phyloP scores from a whole-genome alignment of 352 stramenopile species.

The Pythium aristosporum region DNA sequence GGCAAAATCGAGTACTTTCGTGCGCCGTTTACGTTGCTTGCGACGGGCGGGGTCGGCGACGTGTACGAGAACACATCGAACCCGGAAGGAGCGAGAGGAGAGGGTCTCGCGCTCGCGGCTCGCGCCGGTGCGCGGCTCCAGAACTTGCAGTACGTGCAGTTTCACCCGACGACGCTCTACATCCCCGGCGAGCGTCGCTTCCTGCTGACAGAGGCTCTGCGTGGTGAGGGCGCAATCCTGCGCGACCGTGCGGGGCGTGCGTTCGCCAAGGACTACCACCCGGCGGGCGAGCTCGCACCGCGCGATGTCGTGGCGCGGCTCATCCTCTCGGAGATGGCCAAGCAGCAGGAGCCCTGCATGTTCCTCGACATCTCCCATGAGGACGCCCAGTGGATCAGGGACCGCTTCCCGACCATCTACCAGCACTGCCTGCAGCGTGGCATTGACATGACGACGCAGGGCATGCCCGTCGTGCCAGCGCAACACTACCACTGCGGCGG shows the following conservation, averaged over 20 bases:
- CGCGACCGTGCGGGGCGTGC: slow-evolving; percentile 67
- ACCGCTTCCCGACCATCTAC: slow-evolving; percentile 88
- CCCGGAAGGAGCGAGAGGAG: slow-evolving; percentile 72
- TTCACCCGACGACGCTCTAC: slow-evolving; percentile 95
- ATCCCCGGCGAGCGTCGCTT: slow-evolving; percentile 90
- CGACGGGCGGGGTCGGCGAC: slow-evolving; percentile 90
- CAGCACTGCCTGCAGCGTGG: slow-evolving; percentile 71
- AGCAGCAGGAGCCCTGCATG: slow-evolving; percentile 80
- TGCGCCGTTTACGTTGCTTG: slow-evolving; percentile 88
- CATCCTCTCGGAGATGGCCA: slow-evolving; percentile 91
- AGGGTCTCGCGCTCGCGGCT: slow-evolving; percentile 77
- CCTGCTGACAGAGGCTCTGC: slow-evolving; percentile 91
- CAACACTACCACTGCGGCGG: slow-evolving; percentile 95
- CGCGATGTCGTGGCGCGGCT: slow-evolving; percentile 92
- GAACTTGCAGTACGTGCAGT: slow-evolving; percentile 97
- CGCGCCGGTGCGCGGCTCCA: slow-evolving; percentile 70
- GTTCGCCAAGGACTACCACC: slow-evolving; percentile 93
- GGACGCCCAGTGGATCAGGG: slow-evolving; percentile 78
- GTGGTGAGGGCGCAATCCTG: slow-evolving; percentile 91
- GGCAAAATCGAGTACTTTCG: slow-evolving; percentile 64
- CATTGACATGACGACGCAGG: slow-evolving; percentile 91
- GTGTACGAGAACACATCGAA: slow-evolving; percentile 96
- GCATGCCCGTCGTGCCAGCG: slow-evolving; percentile 90
- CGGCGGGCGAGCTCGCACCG: slow-evolving; percentile 90
- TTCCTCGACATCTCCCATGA: slow-evolving; percentile 93